phyloP scores from a whole-genome alignment of 83 land plant genomes.

The Picea mariana region DNA sequence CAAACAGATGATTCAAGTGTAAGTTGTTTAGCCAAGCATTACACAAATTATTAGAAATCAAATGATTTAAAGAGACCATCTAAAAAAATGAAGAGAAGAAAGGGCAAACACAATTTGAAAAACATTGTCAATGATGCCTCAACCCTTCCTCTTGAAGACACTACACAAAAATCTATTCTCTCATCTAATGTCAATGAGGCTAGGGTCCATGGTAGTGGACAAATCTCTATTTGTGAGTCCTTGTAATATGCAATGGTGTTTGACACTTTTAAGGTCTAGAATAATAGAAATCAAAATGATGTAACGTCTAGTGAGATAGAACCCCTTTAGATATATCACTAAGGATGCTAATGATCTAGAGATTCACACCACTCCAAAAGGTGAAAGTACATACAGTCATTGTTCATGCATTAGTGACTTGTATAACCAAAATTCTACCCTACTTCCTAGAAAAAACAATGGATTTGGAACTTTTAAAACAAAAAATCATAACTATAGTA shows the following conservation, averaged over 20 bases:
- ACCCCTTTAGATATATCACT: neutral
- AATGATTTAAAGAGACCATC: conserved; percentile 23
- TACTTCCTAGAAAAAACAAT: neutral
- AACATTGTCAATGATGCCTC: conserved; percentile 1
- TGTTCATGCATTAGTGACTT: neutral
- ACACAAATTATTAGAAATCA: conserved; percentile 15
- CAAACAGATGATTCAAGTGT: conserved; percentile 13
- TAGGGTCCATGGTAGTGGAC: conserved; percentile 5
- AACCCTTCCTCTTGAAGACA: neutral
- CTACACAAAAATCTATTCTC: conserved; percentile 1
- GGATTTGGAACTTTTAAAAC: too few relatives aligned
- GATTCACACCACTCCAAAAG: neutral
- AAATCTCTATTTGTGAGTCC: neutral
- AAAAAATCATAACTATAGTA: neutral
- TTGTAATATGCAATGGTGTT: neutral
- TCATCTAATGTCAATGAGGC: neutral
- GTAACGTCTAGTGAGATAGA: neutral
- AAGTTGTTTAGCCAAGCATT: neutral
- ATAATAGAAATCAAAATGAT: neutral
- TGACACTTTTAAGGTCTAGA: neutral
- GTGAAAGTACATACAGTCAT: neutral
- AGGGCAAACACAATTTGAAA: conserved; percentile 29
- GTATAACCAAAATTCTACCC: neutral
- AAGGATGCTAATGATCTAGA: neutral
- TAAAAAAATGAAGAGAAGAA: conserved; percentile 28